Conservation (phyloP, 352 stramenopile genomes). For the Globisporangium viniferum region DNA sequence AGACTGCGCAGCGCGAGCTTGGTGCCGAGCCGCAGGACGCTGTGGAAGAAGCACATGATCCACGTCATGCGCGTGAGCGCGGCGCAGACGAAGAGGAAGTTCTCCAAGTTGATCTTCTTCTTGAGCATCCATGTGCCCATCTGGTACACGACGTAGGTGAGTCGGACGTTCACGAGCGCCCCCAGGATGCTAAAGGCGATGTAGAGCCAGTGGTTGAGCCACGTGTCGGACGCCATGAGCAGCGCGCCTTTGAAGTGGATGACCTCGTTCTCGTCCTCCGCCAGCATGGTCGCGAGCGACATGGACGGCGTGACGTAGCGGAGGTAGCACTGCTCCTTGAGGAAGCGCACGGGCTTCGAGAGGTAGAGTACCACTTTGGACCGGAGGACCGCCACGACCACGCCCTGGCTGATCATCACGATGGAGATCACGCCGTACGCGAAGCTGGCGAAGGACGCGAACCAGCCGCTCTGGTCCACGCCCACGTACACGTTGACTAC, state of each 20-base stretch:
- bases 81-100: conserved; percentile 35
- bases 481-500: conserved; percentile 11
- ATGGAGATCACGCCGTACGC: conserved; percentile 30
- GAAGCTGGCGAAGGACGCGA: conserved; percentile 16
- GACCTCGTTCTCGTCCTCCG: conserved; percentile 5
- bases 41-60: conserved; percentile 23
- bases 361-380: conserved; percentile 10
- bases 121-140: conserved; percentile 34
- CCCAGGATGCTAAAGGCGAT: conserved; percentile 36
- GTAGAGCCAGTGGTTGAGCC: conserved; percentile 49
- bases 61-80: conserved; percentile 32
- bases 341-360: not conserved
- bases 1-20: conserved; percentile 4
- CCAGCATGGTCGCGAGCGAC: conserved; percentile 10
- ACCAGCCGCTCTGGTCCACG: conserved; percentile 18
- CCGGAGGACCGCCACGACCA: not conserved
- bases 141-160: conserved; percentile 31
- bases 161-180: conserved; percentile 25
- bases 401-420: conserved; percentile 17
- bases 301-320: conserved; percentile 15
- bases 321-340: conserved; percentile 4
- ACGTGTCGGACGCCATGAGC: conserved; percentile 35
- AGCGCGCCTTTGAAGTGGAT: conserved; percentile 24
- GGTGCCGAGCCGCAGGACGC: not conserved
- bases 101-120: conserved; percentile 22